Percentiles rank a stretch among this genome's conserved stretches.
Evolutionary conservation across 2,329 filamentous ascomycete genomes (phyloP).

Genomic region (Talaromyces verruculosus): DNA sequence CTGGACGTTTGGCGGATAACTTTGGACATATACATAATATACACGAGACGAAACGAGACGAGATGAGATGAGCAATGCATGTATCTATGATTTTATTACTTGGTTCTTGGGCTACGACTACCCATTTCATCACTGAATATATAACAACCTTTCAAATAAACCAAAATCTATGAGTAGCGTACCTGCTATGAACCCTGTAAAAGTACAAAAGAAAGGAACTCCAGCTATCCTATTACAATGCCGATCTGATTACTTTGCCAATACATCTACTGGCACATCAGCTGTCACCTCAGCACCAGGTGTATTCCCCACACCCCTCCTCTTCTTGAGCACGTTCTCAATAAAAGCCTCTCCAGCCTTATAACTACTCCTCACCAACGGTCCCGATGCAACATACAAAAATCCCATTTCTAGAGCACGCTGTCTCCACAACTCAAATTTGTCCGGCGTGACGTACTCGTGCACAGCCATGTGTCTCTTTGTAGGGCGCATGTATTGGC

Average conservation of each 20-base stretch:
- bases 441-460: constrained; percentile 87
- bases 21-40: not conserved
- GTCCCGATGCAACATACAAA: constrained; percentile 91
- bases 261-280: constrained; percentile 9
- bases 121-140: constrained; percentile 1
- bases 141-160: not conserved
- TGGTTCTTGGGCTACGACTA: constrained; percentile 3
- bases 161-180: not conserved
- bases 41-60: not conserved
- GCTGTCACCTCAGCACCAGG: constrained; percentile 26
- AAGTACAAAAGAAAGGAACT: constrained; percentile 2
- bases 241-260: not conserved
- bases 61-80: not conserved
- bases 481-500: constrained; percentile 99
- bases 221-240: not conserved
- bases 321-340: constrained; percentile 93
- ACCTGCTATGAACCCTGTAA: not conserved
- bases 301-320: constrained; percentile 39
- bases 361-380: constrained; percentile 90
- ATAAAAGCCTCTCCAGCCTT: constrained; percentile 99
- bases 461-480: constrained; percentile 97
- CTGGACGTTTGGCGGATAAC: not conserved
- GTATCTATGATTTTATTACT: not conserved
- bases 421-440: constrained; percentile 88
- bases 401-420: constrained; percentile 93